Evolutionary conservation across 257 asterid genomes (phyloP).

Genomic region (Nicotiana tabacum): DNA sequence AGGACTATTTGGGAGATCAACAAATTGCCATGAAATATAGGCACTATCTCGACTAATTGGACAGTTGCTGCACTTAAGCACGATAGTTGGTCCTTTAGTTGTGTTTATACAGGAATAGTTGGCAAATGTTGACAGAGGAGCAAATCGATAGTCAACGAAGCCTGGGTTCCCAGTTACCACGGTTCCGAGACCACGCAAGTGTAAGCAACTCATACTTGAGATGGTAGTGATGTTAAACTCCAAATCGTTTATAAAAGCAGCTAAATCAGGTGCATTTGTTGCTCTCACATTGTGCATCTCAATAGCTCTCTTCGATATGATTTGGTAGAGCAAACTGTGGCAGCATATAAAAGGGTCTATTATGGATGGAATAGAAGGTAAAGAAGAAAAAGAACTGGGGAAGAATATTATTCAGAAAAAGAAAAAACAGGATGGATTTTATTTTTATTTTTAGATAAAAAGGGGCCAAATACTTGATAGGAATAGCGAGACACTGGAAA

Average conservation of each 20-base stretch:
- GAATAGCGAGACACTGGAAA: constrained; percentile 1
- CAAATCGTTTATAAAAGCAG: constrained; percentile 63
- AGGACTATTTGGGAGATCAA: constrained; percentile 82
- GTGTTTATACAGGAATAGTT: constrained; percentile 84
- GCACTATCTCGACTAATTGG: constrained; percentile 48
- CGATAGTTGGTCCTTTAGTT: constrained; percentile 69
- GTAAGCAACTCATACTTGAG: constrained; percentile 85
- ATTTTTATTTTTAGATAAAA: not conserved
- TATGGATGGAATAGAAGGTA: not conserved
- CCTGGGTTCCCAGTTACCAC: constrained; percentile 59
- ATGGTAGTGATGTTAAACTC: constrained; percentile 79
- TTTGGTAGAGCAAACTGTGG: constrained; percentile 86
- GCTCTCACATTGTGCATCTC: constrained; percentile 93
- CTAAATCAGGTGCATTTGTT: constrained; percentile 75
- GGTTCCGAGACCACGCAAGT: constrained; percentile 84
- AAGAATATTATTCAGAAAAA: not conserved
- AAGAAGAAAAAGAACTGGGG: not conserved
- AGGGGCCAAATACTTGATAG: not conserved
- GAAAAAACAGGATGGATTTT: not conserved
- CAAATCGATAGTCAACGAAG: constrained; percentile 49
- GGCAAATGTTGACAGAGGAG: constrained; percentile 67
- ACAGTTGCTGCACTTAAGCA: constrained; percentile 63
- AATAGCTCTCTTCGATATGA: constrained; percentile 66
- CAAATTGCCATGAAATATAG: constrained; percentile 77
- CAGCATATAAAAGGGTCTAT: constrained; percentile 3